Evolutionary conservation across 2,329 filamentous ascomycete genomes (phyloP), one percentile per base, ranked within the genome.

Genomic region (Diaporthe citri): DNA sequence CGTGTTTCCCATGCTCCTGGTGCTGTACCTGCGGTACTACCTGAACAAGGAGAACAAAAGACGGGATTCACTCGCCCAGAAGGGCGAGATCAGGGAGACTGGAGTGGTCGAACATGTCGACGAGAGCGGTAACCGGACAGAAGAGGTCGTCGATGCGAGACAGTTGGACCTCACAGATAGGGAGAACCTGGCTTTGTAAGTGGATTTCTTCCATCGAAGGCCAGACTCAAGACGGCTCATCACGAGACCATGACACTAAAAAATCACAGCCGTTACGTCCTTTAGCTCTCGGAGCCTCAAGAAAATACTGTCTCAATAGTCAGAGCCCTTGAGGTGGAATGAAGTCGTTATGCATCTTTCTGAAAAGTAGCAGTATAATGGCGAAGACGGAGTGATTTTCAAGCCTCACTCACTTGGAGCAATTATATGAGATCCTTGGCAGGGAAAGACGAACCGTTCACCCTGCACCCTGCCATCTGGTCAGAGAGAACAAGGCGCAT

Each of bases 11-110:
- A 81, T 82, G 15, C 77, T 84, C 20, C 80, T 86, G n/a, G 82
- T 87, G 2, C 71, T 87, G 4, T 82, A 82, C 25, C 79, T 87
- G 43, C 75, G 85, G 9, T 82, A 81, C 64, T 85, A 86, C 72
- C 76, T 87, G n/a, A 81, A 78, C 20, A 80, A 80, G 48, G 82
- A 86, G 64, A 87, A 87, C 67, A 82, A 79, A 73, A 82, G 82
- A 41, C 80, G 85, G 3, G 84, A 87, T 64, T 71, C 69, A 7
- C 76, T 82, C 4, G 76, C 77, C 25, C 70, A 77, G 25, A 59
- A 39, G 41, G 79, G 74, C 36, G 74, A 75, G 25, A 77, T 80
- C 12, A 75, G 76, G 39, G 78, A 79, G 70, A 77, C 78, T 71
- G 81, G 81, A 0, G 76, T 82, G 10, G 78, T 82, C 22, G 81